These are phyloP conservation scores for Angomonas ambiguus DNA, from an alignment of 208 protist species.

Conservation along the genomic window DNA sequence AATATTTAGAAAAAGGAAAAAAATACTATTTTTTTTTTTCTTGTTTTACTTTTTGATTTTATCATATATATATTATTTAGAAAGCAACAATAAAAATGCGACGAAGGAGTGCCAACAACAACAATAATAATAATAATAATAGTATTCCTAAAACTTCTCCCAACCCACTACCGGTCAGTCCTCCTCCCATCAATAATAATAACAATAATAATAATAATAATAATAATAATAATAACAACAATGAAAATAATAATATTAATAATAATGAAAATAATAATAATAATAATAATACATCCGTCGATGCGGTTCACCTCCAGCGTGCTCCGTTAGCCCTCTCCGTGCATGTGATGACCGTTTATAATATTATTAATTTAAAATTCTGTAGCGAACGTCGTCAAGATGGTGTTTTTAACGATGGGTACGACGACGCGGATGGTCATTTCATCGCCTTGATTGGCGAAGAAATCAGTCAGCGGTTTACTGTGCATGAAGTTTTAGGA, in stretches of 20 bases:
- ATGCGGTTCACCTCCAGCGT: conserved; percentile 20
- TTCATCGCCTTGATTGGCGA: conserved; percentile 74
- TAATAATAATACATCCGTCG: conserved; percentile 12
- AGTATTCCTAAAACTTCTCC: not conserved
- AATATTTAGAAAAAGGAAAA: not conserved
- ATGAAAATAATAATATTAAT: too few relatives aligned
- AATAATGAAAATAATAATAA: conserved; percentile 4
- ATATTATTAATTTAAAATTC: conserved; percentile 72
- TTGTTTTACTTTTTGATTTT: conserved; percentile 13
- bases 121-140: conserved; percentile 11
- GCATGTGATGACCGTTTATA: conserved; percentile 53
- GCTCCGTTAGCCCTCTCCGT: conserved; percentile 42
- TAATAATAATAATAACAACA: too few relatives aligned
- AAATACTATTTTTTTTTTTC: conserved; percentile 14
- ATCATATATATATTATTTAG: conserved; percentile 8
- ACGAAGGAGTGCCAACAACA: not conserved
- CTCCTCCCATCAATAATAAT: too few relatives aligned
- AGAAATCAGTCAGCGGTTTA: conserved; percentile 71
- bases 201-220: too few relatives aligned
- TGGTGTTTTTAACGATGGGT: conserved; percentile 27
- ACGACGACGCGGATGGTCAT: conserved; percentile 78
- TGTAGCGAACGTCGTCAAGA: conserved; percentile 39
- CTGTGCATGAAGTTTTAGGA: conserved; percentile 76
- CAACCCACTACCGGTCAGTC: not conserved
- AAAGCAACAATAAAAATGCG: not conserved